Evolutionary conservation across 2,329 filamentous ascomycete species (phyloP), one percentile per base, ranked within the genome.

Genomic region (Microsporum canis): DNA sequence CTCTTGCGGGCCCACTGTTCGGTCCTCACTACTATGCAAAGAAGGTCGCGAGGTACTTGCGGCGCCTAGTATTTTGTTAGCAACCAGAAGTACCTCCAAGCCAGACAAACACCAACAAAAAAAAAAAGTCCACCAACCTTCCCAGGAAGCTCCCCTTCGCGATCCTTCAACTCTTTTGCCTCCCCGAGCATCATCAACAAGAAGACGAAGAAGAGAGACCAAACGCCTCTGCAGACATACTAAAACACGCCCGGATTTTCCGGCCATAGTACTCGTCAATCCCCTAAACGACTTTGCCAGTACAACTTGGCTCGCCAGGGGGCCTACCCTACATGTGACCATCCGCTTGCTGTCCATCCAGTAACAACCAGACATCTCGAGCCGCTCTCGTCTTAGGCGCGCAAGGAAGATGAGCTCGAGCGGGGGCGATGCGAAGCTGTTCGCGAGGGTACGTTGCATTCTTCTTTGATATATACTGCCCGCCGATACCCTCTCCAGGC

Each of bases 351-450:
- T 8, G 55, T 31, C 55, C 55, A 43, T 43, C 55, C 55, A 43
- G 55, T 43, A 57, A 17, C 51, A 55, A 55, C 51, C 51, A 36
- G 51, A 36, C 29, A 34, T 55, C 51, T 36, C 51, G 31, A 55
- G 51, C 51, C 51, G 51, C 51, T 34, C 51, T 55, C 51, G 51
- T 29, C 51, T 36, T 17, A n/a, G 33, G 51, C 51, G 36, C 55
- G 34, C 55, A 57, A 17, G 55, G 34, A 78, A 67, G 68, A 86
- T 86, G 83, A 84, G 80, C 74, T 79, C 82, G 65, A 76, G 85
- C 76, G 89, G 89, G 78, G 91, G 94, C 77, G 94, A 97, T 85
- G 95, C 94, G 79, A 97, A 96, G 84, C 87, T 99, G 79, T 99
- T 99, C 81, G 92, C 94, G 76, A 86, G 94, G 81, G 94, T 99